A percentile compares a stretch with the other conserved stretches of the same genome.
These are phyloP conservation scores for Elaeis oleifera DNA, from an alignment of 202 grass and related monocot genomes.

Conservation along the genomic window DNA sequence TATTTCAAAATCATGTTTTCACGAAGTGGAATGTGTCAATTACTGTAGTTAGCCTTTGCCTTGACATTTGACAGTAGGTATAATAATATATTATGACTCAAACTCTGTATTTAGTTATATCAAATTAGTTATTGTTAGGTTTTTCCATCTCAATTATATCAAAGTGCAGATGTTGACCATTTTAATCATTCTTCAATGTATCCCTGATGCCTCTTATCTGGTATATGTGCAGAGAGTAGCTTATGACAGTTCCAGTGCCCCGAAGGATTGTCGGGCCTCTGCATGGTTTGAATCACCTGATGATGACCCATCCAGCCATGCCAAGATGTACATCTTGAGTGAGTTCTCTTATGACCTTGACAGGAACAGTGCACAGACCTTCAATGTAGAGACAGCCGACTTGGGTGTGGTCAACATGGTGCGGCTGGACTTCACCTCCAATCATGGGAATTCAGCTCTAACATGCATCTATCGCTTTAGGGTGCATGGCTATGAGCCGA, in stretches of 20 bases:
- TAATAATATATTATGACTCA: no score
- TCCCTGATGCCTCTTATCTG: background rate
- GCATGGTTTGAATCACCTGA: constrained; percentile 44
- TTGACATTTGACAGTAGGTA: no score
- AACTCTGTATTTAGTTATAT: no score
- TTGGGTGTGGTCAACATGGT: constrained; percentile 44
- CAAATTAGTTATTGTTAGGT: no score
- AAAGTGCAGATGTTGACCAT: background rate
- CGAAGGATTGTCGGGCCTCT: constrained; percentile 42
- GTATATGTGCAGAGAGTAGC: constrained; percentile 48
- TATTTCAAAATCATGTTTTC: no score
- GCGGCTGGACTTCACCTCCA: constrained; percentile 52
- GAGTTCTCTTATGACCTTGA: constrained; percentile 53
- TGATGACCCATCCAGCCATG: constrained; percentile 11
- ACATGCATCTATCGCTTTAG: constrained; percentile 70
- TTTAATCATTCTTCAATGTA: background rate
- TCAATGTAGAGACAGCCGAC: constrained; percentile 21
- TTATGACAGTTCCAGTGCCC: constrained; percentile 60
- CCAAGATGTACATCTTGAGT: constrained; percentile 23
- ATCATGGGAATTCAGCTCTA: constrained; percentile 47
- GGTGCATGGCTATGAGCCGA: constrained; percentile 45
- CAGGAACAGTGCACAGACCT: constrained; percentile 56
- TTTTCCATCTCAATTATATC: background rate
- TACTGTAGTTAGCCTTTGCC: no score
- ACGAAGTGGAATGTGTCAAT: no score